Conservation (phyloP, 345 rosid species). For the Theobroma cacao region DNA sequence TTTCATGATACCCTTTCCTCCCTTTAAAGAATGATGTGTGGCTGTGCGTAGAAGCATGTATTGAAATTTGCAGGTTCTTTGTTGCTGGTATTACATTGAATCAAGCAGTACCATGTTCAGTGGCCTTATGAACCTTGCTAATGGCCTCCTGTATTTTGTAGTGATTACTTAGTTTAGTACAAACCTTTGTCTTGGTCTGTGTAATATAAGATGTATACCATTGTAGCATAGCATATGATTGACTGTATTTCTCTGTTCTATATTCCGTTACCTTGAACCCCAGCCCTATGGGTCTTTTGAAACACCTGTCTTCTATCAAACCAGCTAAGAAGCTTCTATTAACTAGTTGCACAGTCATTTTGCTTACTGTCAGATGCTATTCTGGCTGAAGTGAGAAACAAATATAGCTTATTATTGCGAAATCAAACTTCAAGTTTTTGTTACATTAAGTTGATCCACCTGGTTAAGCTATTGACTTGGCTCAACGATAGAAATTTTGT, state of each 20-base stretch:
- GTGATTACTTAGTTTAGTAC: not conserved
- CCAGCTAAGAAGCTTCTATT: not conserved
- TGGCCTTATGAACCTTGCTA: slow-evolving; percentile 9
- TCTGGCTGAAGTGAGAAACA: not conserved
- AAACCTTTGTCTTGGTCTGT: not conserved
- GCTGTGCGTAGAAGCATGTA: not conserved
- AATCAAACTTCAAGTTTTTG: not conserved
- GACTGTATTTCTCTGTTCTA: not conserved
- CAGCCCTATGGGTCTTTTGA: not conserved
- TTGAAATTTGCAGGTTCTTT: slow-evolving; percentile 16
- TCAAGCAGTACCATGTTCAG: slow-evolving; percentile 25
- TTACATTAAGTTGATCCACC: no score
- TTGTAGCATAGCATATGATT: not conserved
- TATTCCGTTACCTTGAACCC: not conserved
- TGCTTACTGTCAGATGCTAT: not conserved
- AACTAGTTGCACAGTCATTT: not conserved
- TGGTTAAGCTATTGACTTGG: not conserved
- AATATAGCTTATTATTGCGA: not conserved
- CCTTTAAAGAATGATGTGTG: not conserved
- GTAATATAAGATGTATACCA: not conserved
- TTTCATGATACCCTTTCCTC: not conserved
- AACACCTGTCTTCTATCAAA: not conserved
- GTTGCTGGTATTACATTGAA: slow-evolving; percentile 1
- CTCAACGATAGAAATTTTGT: not conserved
- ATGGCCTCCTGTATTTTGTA: not conserved